A percentile compares a stretch with the other conserved stretches of the same genome.
These are phyloP conservation scores for Mesembryanthemum crystallinum DNA, from an alignment of 148 eudicot genomes.

Conservation along the genomic window DNA sequence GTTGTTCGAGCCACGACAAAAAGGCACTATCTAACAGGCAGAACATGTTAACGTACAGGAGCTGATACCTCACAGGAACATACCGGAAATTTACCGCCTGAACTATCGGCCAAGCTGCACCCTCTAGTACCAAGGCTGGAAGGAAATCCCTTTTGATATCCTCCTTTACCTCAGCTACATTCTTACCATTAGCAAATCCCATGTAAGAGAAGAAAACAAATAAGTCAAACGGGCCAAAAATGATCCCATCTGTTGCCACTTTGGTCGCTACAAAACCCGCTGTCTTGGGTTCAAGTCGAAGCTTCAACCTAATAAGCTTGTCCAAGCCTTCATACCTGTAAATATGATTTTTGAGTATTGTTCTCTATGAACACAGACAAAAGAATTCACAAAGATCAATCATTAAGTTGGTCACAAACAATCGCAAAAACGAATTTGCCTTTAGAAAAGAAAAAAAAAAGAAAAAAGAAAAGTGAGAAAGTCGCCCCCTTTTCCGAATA, in stretches of 20 bases:
- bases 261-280: conserved; percentile 26
- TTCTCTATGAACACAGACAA: neutral
- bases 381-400: neutral
- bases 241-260: conserved; percentile 25
- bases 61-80: conserved; percentile 44
- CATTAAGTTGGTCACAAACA: neutral
- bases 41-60: conserved; percentile 37
- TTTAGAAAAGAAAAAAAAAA: too few species aligned
- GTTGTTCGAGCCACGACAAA: conserved; percentile 50
- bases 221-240: conserved; percentile 26
- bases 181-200: conserved; percentile 33
- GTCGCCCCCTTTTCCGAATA: too few species aligned
- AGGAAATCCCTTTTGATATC: conserved; percentile 32
- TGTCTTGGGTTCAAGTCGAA: conserved; percentile 28
- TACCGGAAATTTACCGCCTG: conserved; percentile 41
- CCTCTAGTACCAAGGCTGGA: conserved; percentile 31
- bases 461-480: too few species aligned
- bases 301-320: conserved; percentile 16
- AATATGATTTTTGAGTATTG: neutral
- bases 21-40: conserved; percentile 47
- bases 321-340: conserved; percentile 37
- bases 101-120: conserved; percentile 33
- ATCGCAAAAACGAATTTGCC: too few species aligned
- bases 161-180: conserved; percentile 26
- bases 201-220: conserved; percentile 30